A percentile compares a stretch with the other conserved stretches of the same genome.
phyloP scores from a whole-genome alignment of 768 basidiomycete genomes.

The Mycena galopus region DNA sequence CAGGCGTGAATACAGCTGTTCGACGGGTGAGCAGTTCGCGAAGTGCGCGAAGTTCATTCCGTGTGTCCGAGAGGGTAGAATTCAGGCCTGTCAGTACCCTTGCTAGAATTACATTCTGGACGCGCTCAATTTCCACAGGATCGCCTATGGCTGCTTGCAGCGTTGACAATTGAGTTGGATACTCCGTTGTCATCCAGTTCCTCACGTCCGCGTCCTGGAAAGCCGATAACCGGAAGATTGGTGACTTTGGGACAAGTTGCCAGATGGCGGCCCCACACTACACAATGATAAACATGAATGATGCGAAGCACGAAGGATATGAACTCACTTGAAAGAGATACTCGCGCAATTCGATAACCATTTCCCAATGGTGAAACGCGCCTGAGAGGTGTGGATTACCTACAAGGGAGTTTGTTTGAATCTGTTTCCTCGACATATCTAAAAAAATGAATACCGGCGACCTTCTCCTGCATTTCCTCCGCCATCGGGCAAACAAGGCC shows the following conservation, averaged over 20 bases:
- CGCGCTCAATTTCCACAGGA: background rate
- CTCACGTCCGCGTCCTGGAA: constrained; percentile 23
- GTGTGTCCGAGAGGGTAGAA: background rate
- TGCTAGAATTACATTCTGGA: background rate
- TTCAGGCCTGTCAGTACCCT: background rate
- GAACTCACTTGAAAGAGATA: constrained; percentile 12
- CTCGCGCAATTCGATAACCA: constrained; percentile 36
- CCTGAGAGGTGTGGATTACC: constrained; percentile 37
- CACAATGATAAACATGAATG: background rate
- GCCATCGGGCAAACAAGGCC: constrained; percentile 45
- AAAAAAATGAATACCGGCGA: constrained; percentile 31
- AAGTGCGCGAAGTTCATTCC: background rate
- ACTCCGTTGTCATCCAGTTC: constrained; percentile 28
- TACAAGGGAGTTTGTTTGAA: background rate
- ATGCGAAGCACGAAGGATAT: too few species aligned
- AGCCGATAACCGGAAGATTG: constrained; percentile 32
- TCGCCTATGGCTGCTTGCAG: constrained; percentile 9
- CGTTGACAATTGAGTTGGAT: constrained; percentile 8
- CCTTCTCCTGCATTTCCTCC: constrained; percentile 33
- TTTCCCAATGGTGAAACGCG: constrained; percentile 42
- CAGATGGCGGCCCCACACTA: constrained; percentile 24
- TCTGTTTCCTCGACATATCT: too few species aligned
- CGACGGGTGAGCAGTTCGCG: background rate
- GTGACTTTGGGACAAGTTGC: constrained; percentile 20
- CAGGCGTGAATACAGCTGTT: constrained; percentile 1